These are phyloP conservation scores for Fusarium sp. DNA, from an alignment of 2,329 filamentous ascomycete species.

Conservation along the genomic window DNA sequence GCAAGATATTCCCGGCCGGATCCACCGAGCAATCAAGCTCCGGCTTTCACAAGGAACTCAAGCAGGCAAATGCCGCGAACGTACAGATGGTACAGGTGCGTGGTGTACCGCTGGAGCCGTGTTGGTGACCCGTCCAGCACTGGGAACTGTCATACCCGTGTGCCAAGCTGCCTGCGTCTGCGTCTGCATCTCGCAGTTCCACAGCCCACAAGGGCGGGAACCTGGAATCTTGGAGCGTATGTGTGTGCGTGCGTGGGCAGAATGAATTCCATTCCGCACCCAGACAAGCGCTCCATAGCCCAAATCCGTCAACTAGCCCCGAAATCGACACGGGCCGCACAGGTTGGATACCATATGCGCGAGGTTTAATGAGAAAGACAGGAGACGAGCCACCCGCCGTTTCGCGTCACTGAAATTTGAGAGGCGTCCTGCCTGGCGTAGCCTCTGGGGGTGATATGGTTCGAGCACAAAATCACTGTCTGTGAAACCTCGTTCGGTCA, in stretches of 20 bases:
- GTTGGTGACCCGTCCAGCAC: constrained; percentile 1
- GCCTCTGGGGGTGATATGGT: constrained; percentile 21
- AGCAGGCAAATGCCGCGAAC: constrained; percentile 35
- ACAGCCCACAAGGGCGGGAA: constrained; percentile 7
- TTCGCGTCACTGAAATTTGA: constrained; percentile 30
- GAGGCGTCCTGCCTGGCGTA: constrained; percentile 22
- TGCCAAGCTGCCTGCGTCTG: constrained; percentile 9
- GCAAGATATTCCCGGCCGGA: constrained; percentile 16
- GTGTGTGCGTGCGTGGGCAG: background rate
- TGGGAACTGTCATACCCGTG: constrained; percentile 11
- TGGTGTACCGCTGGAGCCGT: background rate
- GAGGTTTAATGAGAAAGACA: constrained; percentile 27
- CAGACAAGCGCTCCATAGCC: constrained; percentile 10
- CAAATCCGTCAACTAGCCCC: constrained; percentile 1
- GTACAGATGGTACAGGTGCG: background rate
- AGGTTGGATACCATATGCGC: constrained; percentile 4
- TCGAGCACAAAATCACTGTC: constrained; percentile 11
- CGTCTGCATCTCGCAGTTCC: constrained; percentile 2
- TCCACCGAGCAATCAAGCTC: constrained; percentile 17
- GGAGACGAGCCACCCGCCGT: constrained; percentile 10
- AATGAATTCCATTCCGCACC: constrained; percentile 27
- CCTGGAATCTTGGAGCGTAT: background rate
- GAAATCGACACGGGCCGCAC: constrained; percentile 21
- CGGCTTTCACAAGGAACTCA: constrained; percentile 26
- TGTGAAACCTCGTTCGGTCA: constrained; percentile 15